phyloP scores from a whole-genome alignment of 345 rosid species.

The Hevea brasiliensis region DNA sequence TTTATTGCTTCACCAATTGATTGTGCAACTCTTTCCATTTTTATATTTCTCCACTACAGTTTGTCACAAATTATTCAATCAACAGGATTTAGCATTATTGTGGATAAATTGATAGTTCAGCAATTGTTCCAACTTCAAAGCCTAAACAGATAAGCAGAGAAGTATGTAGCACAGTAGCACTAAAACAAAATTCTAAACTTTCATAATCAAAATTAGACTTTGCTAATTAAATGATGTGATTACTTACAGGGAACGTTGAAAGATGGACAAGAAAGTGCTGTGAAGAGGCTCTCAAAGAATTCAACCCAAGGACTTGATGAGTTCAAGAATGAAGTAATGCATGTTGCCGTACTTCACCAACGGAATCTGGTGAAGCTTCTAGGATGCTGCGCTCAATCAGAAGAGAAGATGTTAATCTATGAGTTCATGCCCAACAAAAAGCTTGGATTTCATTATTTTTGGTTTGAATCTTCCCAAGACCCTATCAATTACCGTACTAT shows the following conservation, averaged over 20 bases:
- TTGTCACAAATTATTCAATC: neutral
- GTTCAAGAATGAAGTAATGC: too few species aligned
- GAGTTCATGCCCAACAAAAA: too few species aligned
- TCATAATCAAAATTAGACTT: neutral
- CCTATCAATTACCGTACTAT: neutral
- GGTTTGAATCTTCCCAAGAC: constrained; percentile 11
- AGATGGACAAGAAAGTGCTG: constrained; percentile 31
- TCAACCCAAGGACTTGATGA: constrained; percentile 32
- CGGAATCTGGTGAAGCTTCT: too few species aligned
- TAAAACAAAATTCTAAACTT: neutral
- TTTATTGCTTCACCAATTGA: too few species aligned
- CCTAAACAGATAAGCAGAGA: neutral
- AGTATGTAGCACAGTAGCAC: neutral
- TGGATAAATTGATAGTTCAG: neutral
- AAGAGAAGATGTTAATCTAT: too few species aligned
- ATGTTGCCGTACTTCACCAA: too few species aligned
- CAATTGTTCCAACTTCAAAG: neutral
- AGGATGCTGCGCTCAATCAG: too few species aligned
- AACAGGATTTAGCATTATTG: neutral
- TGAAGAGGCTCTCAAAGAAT: constrained; percentile 31
- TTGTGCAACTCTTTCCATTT: neutral
- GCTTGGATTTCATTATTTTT: too few species aligned
- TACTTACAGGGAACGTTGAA: constrained; percentile 27
- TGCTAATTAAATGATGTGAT: neutral
- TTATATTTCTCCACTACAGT: neutral